These are phyloP conservation scores for Sordaria brevicollis DNA, from an alignment of 495 filamentous ascomycete genomes.

Conservation along the genomic window DNA sequence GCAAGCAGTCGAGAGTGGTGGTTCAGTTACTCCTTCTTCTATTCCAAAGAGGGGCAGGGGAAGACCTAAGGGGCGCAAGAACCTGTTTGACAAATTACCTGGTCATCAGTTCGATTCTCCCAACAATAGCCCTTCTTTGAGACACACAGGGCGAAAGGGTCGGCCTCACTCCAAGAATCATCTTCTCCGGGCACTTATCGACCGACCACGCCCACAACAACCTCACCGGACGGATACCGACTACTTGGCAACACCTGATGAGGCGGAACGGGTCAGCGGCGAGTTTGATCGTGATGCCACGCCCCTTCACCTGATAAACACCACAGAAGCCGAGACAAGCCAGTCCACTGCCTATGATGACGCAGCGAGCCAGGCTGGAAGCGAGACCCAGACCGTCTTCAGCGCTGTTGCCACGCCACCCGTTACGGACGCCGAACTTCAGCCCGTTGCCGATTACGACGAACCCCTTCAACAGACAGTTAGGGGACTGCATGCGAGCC, in stretches of 20 bases:
- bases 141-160: constrained; percentile 11
- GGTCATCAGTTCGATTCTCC: constrained; percentile 25
- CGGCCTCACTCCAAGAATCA: constrained; percentile 29
- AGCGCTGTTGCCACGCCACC: constrained; percentile 48
- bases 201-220: constrained; percentile 14
- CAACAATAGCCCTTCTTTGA: constrained; percentile 14
- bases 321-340: constrained; percentile 28
- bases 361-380: constrained; percentile 33
- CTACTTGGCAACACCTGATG: constrained; percentile 40
- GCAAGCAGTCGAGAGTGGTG: not conserved
- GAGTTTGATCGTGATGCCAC: constrained; percentile 11
- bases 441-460: constrained; percentile 36
- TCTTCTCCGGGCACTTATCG: constrained; percentile 26
- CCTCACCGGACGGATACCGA: constrained; percentile 2
- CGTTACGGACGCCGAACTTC: constrained; percentile 42
- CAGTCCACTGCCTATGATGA: constrained; percentile 39
- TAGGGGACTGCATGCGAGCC: constrained; percentile 27
- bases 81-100: too few species aligned
- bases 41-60: not conserved
- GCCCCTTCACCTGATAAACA: constrained; percentile 21
- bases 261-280: constrained; percentile 24
- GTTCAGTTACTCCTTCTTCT: not conserved
- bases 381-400: constrained; percentile 36
- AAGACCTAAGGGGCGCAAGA: too few species aligned
- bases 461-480: constrained; percentile 30